phyloP scores from a whole-genome alignment of 176 grass and related monocot genomes.

The Carex littledalei region DNA sequence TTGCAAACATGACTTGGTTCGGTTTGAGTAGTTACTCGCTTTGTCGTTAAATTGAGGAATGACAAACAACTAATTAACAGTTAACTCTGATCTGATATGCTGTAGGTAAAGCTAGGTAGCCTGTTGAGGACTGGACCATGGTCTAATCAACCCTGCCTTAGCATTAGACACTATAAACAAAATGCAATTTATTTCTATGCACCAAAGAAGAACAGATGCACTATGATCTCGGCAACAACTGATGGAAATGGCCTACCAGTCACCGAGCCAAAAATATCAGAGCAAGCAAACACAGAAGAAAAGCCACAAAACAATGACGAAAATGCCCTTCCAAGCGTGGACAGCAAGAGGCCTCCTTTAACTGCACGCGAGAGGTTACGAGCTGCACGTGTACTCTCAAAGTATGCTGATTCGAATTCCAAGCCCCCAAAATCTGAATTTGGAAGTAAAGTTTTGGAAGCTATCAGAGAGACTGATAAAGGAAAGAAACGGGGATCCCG shows the following conservation, averaged over 20 bases:
- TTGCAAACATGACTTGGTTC: background rate
- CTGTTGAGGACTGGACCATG: slow-evolving; percentile 25
- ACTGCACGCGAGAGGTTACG: slow-evolving; percentile 76
- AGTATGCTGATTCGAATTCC: slow-evolving; percentile 58
- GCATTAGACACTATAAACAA: slow-evolving; percentile 30
- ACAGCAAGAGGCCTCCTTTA: slow-evolving; percentile 42
- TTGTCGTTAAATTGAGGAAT: background rate
- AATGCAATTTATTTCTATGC: slow-evolving; percentile 19
- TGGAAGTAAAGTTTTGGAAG: slow-evolving; percentile 69
- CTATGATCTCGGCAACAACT: slow-evolving; percentile 23
- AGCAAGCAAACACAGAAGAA: slow-evolving; percentile 12
- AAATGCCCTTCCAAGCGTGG: background rate
- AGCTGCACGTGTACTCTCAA: slow-evolving; percentile 71
- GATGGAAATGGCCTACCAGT: slow-evolving; percentile 35
- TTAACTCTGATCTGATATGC: slow-evolving; percentile 4
- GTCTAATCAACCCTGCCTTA: slow-evolving; percentile 35
- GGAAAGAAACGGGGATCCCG: slow-evolving; percentile 44
- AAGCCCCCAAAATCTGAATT: slow-evolving; percentile 48
- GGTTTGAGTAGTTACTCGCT: background rate
- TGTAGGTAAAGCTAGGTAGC: slow-evolving; percentile 25
- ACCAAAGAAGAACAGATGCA: slow-evolving; percentile 27
- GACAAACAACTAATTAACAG: background rate
- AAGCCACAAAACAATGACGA: background rate
- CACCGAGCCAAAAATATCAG: slow-evolving; percentile 17
- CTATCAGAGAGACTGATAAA: slow-evolving; percentile 56